Conservation (phyloP, 23 red algal genomes). For the Agarophyton chilense region DNA sequence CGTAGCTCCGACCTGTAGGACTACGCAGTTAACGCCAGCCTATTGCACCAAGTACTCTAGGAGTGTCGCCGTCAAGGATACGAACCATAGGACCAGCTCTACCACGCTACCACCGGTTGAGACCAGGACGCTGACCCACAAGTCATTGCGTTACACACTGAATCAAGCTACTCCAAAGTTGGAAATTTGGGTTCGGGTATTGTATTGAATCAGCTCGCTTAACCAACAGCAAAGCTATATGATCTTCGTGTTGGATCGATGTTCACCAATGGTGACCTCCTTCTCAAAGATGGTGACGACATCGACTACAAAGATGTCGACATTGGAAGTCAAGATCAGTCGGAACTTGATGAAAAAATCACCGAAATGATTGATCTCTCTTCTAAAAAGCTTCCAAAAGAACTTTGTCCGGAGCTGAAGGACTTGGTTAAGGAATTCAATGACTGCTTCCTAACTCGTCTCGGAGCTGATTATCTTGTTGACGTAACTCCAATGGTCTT, state of each 20-base stretch:
- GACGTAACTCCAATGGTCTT: slow-evolving; percentile 13
- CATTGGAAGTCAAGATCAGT: slow-evolving; percentile 13
- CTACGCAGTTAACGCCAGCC: too few species aligned
- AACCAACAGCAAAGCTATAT: too few species aligned
- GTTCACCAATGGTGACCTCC: slow-evolving; percentile 15
- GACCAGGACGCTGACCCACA: too few species aligned
- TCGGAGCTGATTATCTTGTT: slow-evolving; percentile 15
- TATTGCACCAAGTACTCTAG: too few species aligned
- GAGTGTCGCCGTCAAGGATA: too few species aligned
- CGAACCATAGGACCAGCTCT: too few species aligned
- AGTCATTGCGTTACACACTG: slow-evolving; percentile 15
- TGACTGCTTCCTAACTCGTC: neutral
- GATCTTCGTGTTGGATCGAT: neutral
- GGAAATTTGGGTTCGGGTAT: slow-evolving; percentile 38
- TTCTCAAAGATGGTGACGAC: slow-evolving; percentile 28
- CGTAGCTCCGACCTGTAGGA: too few species aligned
- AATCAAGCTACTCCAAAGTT: slow-evolving; percentile 10
- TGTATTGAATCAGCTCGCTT: slow-evolving; percentile 19
- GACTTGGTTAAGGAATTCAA: slow-evolving; percentile 11
- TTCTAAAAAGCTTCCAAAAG: neutral
- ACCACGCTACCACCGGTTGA: too few species aligned
- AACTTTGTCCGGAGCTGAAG: neutral
- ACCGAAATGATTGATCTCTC: neutral
- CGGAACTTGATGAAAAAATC: neutral
- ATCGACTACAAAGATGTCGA: slow-evolving; percentile 44